Conservation (phyloP, 2,329 filamentous ascomycete genomes). For the Pseudovirgaria hyperparasitica region DNA sequence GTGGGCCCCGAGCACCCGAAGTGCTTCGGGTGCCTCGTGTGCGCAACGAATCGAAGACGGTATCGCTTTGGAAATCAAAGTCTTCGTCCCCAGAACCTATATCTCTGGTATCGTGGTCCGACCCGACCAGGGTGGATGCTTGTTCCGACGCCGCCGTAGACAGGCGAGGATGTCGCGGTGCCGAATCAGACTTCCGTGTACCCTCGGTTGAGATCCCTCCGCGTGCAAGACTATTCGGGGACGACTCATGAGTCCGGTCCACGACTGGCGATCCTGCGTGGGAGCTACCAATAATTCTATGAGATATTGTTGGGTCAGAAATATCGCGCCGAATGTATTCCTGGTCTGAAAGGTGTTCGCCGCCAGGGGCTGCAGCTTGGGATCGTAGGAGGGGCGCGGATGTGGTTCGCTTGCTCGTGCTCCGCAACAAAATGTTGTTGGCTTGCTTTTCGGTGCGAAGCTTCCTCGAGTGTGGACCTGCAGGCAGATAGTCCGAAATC, state of each 20-base stretch:
- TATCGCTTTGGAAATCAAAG: conserved; percentile 67
- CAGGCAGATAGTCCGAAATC: conserved; percentile 30
- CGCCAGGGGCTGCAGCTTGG: too few relatives aligned
- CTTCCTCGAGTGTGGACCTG: conserved; percentile 26
- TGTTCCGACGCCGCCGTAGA: conserved; percentile 47
- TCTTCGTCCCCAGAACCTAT: conserved; percentile 61
- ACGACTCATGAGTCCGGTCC: not conserved
- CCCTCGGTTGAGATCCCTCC: too few relatives aligned
- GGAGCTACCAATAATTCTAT: not conserved
- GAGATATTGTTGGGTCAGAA: conserved; percentile 8
- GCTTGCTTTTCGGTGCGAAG: conserved; percentile 16
- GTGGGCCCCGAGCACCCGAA: conserved; percentile 54
- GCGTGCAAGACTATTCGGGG: too few relatives aligned
- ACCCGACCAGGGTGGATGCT: conserved; percentile 54
- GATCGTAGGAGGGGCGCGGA: conserved; percentile 25
- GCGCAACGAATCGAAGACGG: conserved; percentile 62
- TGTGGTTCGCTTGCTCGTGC: conserved; percentile 18
- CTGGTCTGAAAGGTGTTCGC: conserved; percentile 22
- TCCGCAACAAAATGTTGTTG: conserved; percentile 15
- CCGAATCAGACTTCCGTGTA: too few relatives aligned
- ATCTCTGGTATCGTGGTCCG: conserved; percentile 53
- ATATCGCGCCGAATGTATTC: conserved; percentile 16
- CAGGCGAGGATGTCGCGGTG: conserved; percentile 34
- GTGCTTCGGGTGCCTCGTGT: conserved; percentile 56
- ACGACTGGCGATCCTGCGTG: not conserved